Evolutionary conservation across 768 basidiomycete species (phyloP).

Genomic region (Cystoderma amianthinum): DNA sequence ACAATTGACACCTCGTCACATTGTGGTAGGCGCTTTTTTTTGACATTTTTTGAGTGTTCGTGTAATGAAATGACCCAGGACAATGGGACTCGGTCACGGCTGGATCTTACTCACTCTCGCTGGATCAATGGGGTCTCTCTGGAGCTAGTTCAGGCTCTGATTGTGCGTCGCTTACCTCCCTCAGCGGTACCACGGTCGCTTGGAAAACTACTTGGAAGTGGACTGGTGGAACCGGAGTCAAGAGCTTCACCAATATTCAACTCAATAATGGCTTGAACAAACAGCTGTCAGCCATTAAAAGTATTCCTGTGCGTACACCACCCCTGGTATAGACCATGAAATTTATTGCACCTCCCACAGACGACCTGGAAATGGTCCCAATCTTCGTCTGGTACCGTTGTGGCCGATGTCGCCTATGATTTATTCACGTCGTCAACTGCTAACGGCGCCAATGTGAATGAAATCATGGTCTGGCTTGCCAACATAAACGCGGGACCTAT

Average conservation of each 20-base stretch:
- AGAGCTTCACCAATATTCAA: constrained; percentile 57
- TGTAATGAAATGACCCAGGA: constrained; percentile 17
- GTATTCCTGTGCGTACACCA: constrained; percentile 43
- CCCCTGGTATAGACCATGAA: no score
- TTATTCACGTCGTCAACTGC: constrained; percentile 50
- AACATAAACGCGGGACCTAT: constrained; percentile 55
- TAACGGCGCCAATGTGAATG: constrained; percentile 39
- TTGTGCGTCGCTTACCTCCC: constrained; percentile 38
- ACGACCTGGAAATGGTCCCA: constrained; percentile 54
- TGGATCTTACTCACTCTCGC: constrained; percentile 39
- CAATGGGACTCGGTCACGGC: constrained; percentile 44
- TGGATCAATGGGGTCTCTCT: constrained; percentile 39
- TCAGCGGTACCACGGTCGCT: constrained; percentile 30
- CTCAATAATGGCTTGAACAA: constrained; percentile 43
- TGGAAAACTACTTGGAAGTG: constrained; percentile 54
- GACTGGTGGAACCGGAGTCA: constrained; percentile 44
- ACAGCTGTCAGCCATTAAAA: constrained; percentile 43
- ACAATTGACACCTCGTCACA: constrained; percentile 28
- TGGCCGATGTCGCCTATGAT: constrained; percentile 56
- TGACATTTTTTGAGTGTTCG: background rate
- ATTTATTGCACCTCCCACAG: constrained; percentile 29
- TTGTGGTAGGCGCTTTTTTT: constrained; percentile 27
- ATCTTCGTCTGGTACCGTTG: constrained; percentile 27
- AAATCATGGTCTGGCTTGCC: constrained; percentile 64
- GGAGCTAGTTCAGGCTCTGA: constrained; percentile 41